Evolutionary conservation across 768 basidiomycete species (phyloP).

Genomic region (Termitomyces sp.): DNA sequence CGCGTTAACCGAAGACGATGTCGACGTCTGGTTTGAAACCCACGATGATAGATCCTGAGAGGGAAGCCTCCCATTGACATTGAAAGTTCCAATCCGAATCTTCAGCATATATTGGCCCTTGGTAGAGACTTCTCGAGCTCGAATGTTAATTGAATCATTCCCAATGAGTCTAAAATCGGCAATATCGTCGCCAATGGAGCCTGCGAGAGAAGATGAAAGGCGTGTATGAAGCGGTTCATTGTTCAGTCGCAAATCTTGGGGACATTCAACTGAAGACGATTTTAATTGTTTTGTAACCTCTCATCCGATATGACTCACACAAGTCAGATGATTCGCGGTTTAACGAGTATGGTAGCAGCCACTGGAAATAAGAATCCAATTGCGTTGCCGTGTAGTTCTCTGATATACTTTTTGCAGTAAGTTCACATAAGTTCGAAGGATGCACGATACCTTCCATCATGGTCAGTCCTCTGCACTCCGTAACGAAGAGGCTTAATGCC

Average conservation of each 20-base stretch:
- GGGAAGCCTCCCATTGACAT: slow-evolving; percentile 75
- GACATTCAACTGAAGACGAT: slow-evolving; percentile 30
- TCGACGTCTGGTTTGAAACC: slow-evolving; percentile 33
- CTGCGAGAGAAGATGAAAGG: slow-evolving; percentile 58
- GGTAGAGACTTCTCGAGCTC: slow-evolving; percentile 30
- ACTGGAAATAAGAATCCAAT: slow-evolving; percentile 32
- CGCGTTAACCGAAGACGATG: neutral
- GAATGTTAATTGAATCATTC: slow-evolving; percentile 56
- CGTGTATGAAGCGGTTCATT: slow-evolving; percentile 43
- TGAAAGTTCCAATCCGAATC: slow-evolving; percentile 75
- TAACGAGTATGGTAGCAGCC: slow-evolving; percentile 39
- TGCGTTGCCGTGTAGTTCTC: slow-evolving; percentile 20
- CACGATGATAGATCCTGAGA: slow-evolving; percentile 68
- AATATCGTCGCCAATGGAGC: slow-evolving; percentile 54
- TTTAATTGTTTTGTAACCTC: neutral
- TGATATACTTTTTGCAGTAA: neutral
- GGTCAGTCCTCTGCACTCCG: slow-evolving; percentile 54
- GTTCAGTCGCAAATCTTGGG: slow-evolving; percentile 50
- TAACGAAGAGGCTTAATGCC: slow-evolving; percentile 37
- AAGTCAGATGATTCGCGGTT: slow-evolving; percentile 9
- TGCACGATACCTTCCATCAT: slow-evolving; percentile 36
- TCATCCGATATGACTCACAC: slow-evolving; percentile 4
- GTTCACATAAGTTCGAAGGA: slow-evolving; percentile 15
- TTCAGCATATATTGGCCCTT: slow-evolving; percentile 27
- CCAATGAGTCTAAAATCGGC: slow-evolving; percentile 52